These are phyloP conservation scores for Clonostachys chloroleuca DNA, from an alignment of 2,329 filamentous ascomycete species.

Conservation along the genomic window DNA sequence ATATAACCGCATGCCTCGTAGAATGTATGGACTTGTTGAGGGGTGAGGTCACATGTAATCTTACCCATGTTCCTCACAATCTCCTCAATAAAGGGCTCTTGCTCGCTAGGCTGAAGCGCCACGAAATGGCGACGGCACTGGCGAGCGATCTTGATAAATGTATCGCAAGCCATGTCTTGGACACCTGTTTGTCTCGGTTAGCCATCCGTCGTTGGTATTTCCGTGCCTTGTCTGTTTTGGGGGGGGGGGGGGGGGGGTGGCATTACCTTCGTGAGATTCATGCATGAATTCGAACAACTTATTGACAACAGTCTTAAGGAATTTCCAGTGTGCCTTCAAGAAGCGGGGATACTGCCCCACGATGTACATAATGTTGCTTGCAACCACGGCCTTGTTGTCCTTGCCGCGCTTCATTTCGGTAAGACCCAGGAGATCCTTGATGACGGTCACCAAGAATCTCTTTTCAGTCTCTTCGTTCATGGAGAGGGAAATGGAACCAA, in stretches of 20 bases:
- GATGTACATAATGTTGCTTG: conserved; percentile 99
- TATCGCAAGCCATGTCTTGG: conserved; percentile 99
- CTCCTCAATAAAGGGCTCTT: conserved; percentile 96
- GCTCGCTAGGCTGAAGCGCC: conserved; percentile 88
- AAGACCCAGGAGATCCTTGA: conserved; percentile 92
- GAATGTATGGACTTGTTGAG: conserved; percentile 97
- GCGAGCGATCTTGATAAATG: conserved; percentile 98
- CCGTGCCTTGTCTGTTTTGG: no score
- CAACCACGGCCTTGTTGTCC: conserved; percentile 98
- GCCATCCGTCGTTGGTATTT: not conserved
- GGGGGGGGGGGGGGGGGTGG: no score
- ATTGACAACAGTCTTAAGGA: conserved; percentile 98
- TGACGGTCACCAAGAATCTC: conserved; percentile 95
- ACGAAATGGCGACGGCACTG: conserved; percentile 98
- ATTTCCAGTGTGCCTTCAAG: conserved; percentile 99
- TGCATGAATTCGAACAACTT: conserved; percentile 99
- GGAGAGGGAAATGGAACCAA: conserved; percentile 94
- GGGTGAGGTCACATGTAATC: conserved; percentile 91
- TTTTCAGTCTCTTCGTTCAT: conserved; percentile 99
- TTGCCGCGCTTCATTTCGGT: conserved; percentile 99
- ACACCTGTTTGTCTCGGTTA: conserved; percentile 53
- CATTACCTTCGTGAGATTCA: conserved; percentile 87
- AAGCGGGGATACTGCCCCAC: conserved; percentile 98
- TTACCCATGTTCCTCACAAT: conserved; percentile 94
- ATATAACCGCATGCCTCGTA: conserved; percentile 99